Conservation (phyloP, 768 basidiomycete genomes). For the Lentinula edodes region DNA sequence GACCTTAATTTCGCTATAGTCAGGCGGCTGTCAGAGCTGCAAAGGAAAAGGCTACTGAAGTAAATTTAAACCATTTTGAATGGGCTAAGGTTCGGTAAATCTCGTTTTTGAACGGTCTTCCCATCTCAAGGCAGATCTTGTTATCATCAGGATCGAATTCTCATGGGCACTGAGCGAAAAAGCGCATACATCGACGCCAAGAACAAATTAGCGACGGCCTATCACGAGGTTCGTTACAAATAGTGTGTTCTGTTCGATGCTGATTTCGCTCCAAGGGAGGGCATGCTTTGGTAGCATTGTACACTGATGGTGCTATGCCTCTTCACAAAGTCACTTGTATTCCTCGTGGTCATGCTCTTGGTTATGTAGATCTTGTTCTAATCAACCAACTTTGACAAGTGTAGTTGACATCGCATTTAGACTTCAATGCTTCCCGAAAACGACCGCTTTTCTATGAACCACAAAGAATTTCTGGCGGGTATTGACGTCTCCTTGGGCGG, state of each 20-base stretch:
- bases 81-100: conserved; percentile 82
- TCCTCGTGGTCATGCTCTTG: conserved; percentile 91
- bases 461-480: conserved; percentile 69
- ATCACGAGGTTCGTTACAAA: conserved; percentile 71
- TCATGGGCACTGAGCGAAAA: conserved; percentile 95
- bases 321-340: conserved; percentile 97
- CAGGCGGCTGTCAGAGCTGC: conserved; percentile 95
- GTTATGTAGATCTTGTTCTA: conserved; percentile 44
- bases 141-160: conserved; percentile 70
- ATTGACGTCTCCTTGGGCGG: conserved; percentile 96
- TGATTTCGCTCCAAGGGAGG: conserved; percentile 52
- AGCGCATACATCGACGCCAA: conserved; percentile 86
- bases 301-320: conserved; percentile 94
- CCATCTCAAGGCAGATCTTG: not conserved
- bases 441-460: conserved; percentile 67
- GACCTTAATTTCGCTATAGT: conserved; percentile 23
- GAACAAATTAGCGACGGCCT: conserved; percentile 85
- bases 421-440: conserved; percentile 75
- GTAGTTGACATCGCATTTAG: conserved; percentile 28
- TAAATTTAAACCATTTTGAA: conserved; percentile 82
- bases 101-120: not conserved
- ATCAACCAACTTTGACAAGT: not conserved
- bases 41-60: conserved; percentile 69
- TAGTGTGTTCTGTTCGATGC: not conserved
- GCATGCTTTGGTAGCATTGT: conserved; percentile 90